These are phyloP conservation scores for Pseudogymnoascus pannorum DNA, from an alignment of 2,329 filamentous ascomycete species.

Conservation along the genomic window DNA sequence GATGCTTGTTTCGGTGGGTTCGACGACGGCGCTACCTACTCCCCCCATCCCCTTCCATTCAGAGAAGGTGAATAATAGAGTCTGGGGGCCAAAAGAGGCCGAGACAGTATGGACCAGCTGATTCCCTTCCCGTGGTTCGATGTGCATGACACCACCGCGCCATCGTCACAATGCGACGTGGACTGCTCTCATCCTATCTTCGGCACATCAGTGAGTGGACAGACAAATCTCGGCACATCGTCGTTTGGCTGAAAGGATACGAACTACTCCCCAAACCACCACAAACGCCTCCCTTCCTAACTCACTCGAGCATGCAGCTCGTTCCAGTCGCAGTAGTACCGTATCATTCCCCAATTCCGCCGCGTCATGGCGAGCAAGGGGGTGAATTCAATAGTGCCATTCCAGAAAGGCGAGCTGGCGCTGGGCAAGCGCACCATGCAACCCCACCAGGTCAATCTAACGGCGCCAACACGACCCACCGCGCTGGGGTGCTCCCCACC, in stretches of 20 bases:
- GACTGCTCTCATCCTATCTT: neutral
- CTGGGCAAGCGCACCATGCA: neutral
- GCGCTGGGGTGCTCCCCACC: neutral
- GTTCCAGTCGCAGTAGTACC: neutral
- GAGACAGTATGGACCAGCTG: neutral
- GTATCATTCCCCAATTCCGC: neutral
- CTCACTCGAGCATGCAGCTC: neutral
- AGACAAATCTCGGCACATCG: neutral
- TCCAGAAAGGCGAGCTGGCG: slow-evolving; percentile 4
- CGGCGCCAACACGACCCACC: slow-evolving; percentile 2
- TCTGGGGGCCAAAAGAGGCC: neutral
- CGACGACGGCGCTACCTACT: neutral
- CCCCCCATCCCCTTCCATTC: neutral
- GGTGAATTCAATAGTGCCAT: neutral
- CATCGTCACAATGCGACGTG: slow-evolving; percentile 1
- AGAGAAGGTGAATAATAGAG: slow-evolving; percentile 3
- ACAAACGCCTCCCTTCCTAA: neutral
- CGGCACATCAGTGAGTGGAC: neutral
- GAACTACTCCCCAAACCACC: neutral
- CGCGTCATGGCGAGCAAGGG: slow-evolving; percentile 1
- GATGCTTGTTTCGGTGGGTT: neutral
- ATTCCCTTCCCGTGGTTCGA: neutral
- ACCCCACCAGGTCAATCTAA: neutral
- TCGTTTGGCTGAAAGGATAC: neutral
- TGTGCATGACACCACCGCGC: neutral